Evolutionary conservation across 129 eudicot species (phyloP).

Genomic region (Flaveria linearis): DNA sequence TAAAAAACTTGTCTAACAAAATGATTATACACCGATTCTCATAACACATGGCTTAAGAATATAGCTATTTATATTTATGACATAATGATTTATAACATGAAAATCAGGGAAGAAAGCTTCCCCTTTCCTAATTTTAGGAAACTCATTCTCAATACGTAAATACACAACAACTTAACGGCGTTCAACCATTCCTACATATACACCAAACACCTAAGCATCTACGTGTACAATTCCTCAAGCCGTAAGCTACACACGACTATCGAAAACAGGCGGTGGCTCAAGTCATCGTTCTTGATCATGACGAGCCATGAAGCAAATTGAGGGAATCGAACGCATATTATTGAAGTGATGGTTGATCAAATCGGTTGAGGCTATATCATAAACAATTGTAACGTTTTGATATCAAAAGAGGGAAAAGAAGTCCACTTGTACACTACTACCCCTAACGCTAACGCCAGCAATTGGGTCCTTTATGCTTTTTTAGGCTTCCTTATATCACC

Average conservation of each 20-base stretch:
- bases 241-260: conserved; percentile 10
- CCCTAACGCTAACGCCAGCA: conserved; percentile 28
- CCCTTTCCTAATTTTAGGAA: conserved; percentile 28
- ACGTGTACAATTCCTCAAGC: conserved; percentile 10
- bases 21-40: conserved; percentile 10
- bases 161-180: conserved; percentile 34
- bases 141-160: conserved; percentile 22
- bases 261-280: conserved; percentile 18
- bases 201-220: conserved; percentile 6
- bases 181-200: conserved; percentile 30
- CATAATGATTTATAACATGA: conserved; percentile 24
- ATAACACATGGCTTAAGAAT: background rate
- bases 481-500: conserved; percentile 35
- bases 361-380: background rate
- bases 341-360: background rate
- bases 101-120: background rate
- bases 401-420: conserved; percentile 23
- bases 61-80: background rate
- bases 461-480: conserved; percentile 16
- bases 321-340: conserved; percentile 14
- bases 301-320: conserved; percentile 20
- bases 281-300: background rate
- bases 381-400: conserved; percentile 25
- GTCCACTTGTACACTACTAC: conserved; percentile 42
- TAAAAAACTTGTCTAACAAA: background rate